These are phyloP conservation scores for Colletotrichum orbiculare DNA, from an alignment of 2,329 filamentous ascomycete species.

Conservation along the genomic window DNA sequence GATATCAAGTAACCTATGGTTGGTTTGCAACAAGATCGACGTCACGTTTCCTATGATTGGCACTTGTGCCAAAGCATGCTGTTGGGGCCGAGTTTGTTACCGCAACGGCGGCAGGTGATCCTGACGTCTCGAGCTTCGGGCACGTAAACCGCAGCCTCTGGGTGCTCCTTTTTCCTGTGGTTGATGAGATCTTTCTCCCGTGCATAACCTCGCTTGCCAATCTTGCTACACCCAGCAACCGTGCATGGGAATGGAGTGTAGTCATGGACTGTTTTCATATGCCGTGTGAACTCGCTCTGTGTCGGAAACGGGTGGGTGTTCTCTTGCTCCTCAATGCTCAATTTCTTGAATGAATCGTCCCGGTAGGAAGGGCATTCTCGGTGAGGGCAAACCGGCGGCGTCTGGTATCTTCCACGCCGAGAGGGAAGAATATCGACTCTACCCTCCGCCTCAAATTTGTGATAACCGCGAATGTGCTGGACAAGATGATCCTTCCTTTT, in stretches of 20 bases:
- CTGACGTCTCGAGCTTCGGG: background rate
- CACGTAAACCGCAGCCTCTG: constrained; percentile 11
- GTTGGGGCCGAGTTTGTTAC: background rate
- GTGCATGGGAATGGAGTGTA: constrained; percentile 47
- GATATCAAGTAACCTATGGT: too few relatives aligned
- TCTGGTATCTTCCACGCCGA: background rate
- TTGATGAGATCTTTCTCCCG: constrained; percentile 41
- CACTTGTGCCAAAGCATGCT: background rate
- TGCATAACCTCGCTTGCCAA: constrained; percentile 40
- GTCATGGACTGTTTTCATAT: constrained; percentile 50
- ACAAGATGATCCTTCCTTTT: constrained; percentile 50
- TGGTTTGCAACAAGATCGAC: too few relatives aligned
- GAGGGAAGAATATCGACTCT: constrained; percentile 1
- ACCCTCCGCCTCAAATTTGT: constrained; percentile 44
- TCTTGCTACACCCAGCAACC: constrained; percentile 42
- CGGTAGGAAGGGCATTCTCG: constrained; percentile 39
- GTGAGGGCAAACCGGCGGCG: constrained; percentile 38
- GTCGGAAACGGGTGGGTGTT: constrained; percentile 36
- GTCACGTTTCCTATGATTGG: background rate
- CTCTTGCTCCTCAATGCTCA: constrained; percentile 26
- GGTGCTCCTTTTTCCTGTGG: constrained; percentile 40
- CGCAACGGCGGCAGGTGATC: background rate
- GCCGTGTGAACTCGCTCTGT: constrained; percentile 45
- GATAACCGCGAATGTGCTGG: constrained; percentile 51
- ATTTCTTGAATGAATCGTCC: constrained; percentile 22